Base-by-base conservation (phyloP, 73 alveolate species). In the Symbiodinium natans region DNA sequence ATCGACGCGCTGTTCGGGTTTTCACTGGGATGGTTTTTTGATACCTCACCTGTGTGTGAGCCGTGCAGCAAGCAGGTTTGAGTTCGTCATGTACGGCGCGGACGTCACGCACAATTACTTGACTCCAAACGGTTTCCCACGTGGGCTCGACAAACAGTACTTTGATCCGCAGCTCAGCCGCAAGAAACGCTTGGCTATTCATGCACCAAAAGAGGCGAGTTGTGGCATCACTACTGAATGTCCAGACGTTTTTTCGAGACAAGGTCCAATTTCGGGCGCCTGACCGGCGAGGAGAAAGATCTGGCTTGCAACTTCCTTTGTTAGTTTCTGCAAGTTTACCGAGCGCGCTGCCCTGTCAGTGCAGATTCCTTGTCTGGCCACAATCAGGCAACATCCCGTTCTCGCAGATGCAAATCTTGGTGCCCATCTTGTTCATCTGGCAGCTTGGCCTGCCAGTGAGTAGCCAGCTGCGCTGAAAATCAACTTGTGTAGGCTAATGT, bases 321-420 rank as follows among this genome's bases (percentile, higher is more conserved):
- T 11, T 19, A 46, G 46, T 25, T 56, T 10, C 36, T 15, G 75
- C 1, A 21, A 21, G 40, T 63, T 63, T 23, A 29, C 36, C 17
- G 80, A 9, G 36, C 33, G 80, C 36, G 13, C 19, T 27, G 40
- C 33, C 43, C 86, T 23, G 41, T 17, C 27, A 8, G 8, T 19
- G 23, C 33, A 77, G 52, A 5, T 52, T 23, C 2, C 13, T 34
- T 82, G 7, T 82, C 63, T 38, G 40, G 0, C 39, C 38, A 40
- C 3, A 17, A 3, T 33, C 36, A 89, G 95, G 95, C 43, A 68
- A 59, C 86, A 89, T 89, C 73, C 95, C 95, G 36, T 89, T 89
- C 95, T 89, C 95, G 86, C 95, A 89, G 74, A 63, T 89, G 95
- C 95, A 89, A 86, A 89, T 89, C 95, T 41, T 89, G 95, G 95